phyloP scores from a whole-genome alignment of 2,329 filamentous ascomycete species.

The Fusarium camptoceras region DNA sequence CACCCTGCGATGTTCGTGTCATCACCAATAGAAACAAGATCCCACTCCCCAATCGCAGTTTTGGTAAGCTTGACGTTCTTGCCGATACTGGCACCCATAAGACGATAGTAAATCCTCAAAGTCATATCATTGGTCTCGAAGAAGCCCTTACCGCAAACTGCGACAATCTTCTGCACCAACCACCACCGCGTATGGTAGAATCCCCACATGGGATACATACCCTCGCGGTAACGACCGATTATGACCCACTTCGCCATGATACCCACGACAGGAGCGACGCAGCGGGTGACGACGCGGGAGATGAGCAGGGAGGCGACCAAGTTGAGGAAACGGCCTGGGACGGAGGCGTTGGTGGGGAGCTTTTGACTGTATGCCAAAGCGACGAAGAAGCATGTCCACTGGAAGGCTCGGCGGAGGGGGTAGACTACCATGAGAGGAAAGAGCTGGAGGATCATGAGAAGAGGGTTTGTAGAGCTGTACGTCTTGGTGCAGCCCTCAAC shows the following conservation, averaged over 20 bases:
- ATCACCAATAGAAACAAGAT: not conserved
- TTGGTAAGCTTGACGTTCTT: not conserved
- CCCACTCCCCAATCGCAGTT: not conserved
- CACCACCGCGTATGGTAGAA: conserved; percentile 19
- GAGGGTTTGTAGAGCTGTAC: not conserved
- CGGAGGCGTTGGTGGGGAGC: conserved; percentile 1
- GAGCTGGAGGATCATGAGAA: conserved; percentile 1
- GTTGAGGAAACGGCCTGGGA: conserved; percentile 5
- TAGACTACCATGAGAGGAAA: conserved; percentile 1
- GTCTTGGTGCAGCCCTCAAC: not conserved
- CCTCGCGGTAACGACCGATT: conserved; percentile 1
- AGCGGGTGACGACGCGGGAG: not conserved
- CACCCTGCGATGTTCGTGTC: not conserved
- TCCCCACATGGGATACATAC: conserved; percentile 11
- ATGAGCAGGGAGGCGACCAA: conserved; percentile 5
- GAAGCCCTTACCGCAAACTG: not conserved
- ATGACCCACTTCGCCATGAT: conserved; percentile 14
- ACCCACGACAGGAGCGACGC: not conserved
- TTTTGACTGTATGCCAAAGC: conserved; percentile 10
- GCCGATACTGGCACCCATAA: not conserved
- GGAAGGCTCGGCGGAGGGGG: not conserved
- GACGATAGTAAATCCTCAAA: not conserved
- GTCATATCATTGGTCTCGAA: not conserved
- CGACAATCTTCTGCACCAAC: conserved; percentile 19
- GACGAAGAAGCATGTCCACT: conserved; percentile 20